These are phyloP conservation scores for Verticillium nubilum DNA, from an alignment of 2,329 filamentous ascomycete species.

Conservation along the genomic window DNA sequence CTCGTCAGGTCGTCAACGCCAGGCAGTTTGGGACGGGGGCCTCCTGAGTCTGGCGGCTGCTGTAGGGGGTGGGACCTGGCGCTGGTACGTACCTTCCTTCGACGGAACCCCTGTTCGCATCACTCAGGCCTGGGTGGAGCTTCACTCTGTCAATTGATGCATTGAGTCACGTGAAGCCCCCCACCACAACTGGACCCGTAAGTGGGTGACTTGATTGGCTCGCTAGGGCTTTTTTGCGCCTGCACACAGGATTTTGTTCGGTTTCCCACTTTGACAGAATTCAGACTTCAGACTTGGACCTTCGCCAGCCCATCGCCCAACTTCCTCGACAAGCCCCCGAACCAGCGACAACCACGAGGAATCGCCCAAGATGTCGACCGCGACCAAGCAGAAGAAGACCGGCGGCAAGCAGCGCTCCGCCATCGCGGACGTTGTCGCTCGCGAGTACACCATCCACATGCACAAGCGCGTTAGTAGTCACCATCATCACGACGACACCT, in stretches of 20 bases:
- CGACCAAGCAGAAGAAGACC: conserved; percentile 60
- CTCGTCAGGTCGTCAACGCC: not conserved
- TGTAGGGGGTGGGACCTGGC: not conserved
- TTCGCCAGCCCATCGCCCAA: conserved; percentile 4
- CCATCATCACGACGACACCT: not conserved
- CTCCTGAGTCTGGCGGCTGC: not conserved
- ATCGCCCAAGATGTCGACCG: conserved; percentile 54
- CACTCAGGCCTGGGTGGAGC: not conserved
- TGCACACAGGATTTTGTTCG: conserved; percentile 10
- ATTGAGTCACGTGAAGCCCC: conserved; percentile 1
- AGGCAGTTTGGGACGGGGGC: not conserved
- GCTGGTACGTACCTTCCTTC: not conserved
- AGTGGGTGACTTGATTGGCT: conserved; percentile 2
- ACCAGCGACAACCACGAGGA: conserved; percentile 16
- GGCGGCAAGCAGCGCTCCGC: conserved; percentile 78
- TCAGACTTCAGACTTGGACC: conserved; percentile 3
- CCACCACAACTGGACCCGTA: not conserved
- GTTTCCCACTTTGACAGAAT: conserved; percentile 2
- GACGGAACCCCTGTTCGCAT: not conserved
- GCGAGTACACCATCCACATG: conserved; percentile 99
- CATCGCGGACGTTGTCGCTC: conserved; percentile 97
- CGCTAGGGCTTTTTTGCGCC: conserved; percentile 10
- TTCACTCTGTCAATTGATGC: not conserved
- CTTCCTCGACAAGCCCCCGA: conserved; percentile 10
- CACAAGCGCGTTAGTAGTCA: conserved; percentile 68